Conservation (phyloP, 2,329 filamentous ascomycete genomes). For the Diplocarpon rosae region DNA sequence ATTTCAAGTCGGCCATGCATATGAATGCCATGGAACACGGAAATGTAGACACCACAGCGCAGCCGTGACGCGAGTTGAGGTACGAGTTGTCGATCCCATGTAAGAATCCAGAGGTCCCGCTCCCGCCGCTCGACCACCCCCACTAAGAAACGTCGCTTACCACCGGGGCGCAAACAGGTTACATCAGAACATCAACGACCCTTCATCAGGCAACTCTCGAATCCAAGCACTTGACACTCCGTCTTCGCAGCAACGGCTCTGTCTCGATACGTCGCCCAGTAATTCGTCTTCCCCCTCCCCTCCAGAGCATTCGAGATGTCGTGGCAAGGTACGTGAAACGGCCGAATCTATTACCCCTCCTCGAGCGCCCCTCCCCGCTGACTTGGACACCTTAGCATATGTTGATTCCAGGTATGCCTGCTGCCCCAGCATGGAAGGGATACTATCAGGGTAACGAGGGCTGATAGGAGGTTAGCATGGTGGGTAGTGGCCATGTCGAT, state of each 20-base stretch:
- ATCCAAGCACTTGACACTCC: slow-evolving; percentile 4
- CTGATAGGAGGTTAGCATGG: slow-evolving; percentile 48
- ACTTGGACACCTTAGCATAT: slow-evolving; percentile 36
- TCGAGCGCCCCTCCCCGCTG: slow-evolving; percentile 11
- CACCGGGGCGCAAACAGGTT: background rate
- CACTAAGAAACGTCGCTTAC: background rate
- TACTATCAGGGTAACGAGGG: background rate
- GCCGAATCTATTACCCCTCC: slow-evolving; percentile 21
- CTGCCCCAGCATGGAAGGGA: background rate
- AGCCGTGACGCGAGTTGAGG: too few species aligned
- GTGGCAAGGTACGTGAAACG: slow-evolving; percentile 54
- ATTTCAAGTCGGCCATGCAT: too few species aligned
- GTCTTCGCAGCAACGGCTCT: background rate
- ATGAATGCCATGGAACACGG: too few species aligned
- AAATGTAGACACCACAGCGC: too few species aligned
- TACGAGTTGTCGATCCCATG: too few species aligned
- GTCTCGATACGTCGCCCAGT: slow-evolving; percentile 3
- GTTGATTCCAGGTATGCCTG: slow-evolving; percentile 47
- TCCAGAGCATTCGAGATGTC: slow-evolving; percentile 43
- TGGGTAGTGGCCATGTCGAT: slow-evolving; percentile 69
- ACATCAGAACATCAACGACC: slow-evolving; percentile 10
- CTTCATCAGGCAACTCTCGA: slow-evolving; percentile 11
- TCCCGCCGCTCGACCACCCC: background rate
- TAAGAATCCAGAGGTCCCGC: too few species aligned
- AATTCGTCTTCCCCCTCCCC: too few species aligned